A percentile compares a stretch with the other conserved stretches of the same genome.
phyloP scores from a whole-genome alignment of 2,329 filamentous ascomycete species.

The Leptographium wingfieldii region DNA sequence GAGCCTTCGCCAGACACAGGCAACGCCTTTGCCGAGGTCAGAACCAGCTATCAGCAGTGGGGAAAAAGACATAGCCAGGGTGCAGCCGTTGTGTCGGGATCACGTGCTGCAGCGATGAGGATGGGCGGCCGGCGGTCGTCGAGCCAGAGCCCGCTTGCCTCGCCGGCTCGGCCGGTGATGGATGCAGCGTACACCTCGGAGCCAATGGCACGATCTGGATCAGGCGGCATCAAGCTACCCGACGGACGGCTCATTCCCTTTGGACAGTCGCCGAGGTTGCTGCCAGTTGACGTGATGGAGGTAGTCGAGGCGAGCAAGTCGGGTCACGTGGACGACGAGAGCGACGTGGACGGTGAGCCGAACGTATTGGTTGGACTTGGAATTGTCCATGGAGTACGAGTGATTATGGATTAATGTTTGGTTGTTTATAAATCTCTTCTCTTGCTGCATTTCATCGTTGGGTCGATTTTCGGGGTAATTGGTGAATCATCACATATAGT shows the following conservation, averaged over 20 bases:
- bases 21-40: slow-evolving; percentile 16
- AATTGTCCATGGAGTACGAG: background rate
- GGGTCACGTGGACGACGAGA: too few species aligned
- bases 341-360: background rate
- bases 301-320: background rate
- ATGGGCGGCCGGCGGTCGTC: background rate
- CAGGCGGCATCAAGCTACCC: slow-evolving; percentile 14
- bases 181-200: slow-evolving; percentile 5
- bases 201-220: slow-evolving; percentile 13
- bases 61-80: slow-evolving; percentile 11
- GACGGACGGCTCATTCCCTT: slow-evolving; percentile 16
- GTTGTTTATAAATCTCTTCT: too few species aligned
- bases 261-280: slow-evolving; percentile 4
- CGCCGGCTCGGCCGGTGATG: background rate
- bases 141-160: background rate
- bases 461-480: too few species aligned
- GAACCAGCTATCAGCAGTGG: slow-evolving; percentile 19
- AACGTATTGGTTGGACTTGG: background rate
- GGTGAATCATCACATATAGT: too few species aligned
- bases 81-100: background rate
- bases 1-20: slow-evolving; percentile 28
- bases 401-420: too few species aligned
- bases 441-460: too few species aligned
- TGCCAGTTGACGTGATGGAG: background rate
- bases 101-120: background rate